A percentile compares a stretch with the other conserved stretches of the same genome.
These are phyloP conservation scores for Aspergillus fumigatus DNA, from an alignment of 2,329 filamentous ascomycete genomes.

Conservation along the genomic window DNA sequence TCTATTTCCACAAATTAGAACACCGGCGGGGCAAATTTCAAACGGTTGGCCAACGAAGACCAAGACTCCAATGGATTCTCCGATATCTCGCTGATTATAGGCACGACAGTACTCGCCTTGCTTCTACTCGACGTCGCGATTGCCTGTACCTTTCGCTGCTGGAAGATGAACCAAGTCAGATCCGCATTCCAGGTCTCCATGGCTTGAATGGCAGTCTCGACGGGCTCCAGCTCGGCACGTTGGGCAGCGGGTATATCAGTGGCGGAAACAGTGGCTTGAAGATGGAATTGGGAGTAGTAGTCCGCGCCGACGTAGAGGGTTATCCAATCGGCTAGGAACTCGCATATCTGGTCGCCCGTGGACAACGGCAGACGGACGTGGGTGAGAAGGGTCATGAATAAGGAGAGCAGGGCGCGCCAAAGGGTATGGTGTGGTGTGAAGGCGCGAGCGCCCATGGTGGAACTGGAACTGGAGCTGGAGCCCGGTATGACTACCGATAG, in stretches of 20 bases:
- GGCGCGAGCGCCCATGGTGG: slow-evolving; percentile 20
- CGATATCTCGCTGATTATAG: slow-evolving; percentile 6
- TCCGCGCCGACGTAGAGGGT: slow-evolving; percentile 29
- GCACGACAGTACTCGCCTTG: slow-evolving; percentile 20
- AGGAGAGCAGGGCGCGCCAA: slow-evolving; percentile 33
- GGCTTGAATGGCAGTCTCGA: slow-evolving; percentile 30
- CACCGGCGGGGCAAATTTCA: slow-evolving; percentile 27
- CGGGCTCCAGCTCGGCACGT: slow-evolving; percentile 13
- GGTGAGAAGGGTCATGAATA: slow-evolving; percentile 38
- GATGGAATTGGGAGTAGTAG: slow-evolving; percentile 26
- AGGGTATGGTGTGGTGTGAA: slow-evolving; percentile 39
- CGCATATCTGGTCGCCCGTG: slow-evolving; percentile 39
- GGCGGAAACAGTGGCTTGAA: not conserved
- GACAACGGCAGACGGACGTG: slow-evolving; percentile 37
- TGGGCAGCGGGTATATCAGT: slow-evolving; percentile 6
- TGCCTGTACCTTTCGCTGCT: slow-evolving; percentile 13
- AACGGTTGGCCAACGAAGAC: slow-evolving; percentile 27
- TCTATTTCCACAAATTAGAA: slow-evolving; percentile 10
- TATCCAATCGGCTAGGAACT: slow-evolving; percentile 35
- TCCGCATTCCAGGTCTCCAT: slow-evolving; percentile 42
- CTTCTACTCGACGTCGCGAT: slow-evolving; percentile 22
- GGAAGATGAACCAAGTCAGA: slow-evolving; percentile 40
- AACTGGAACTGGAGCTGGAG: slow-evolving; percentile 14
- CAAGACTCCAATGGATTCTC: slow-evolving; percentile 8
- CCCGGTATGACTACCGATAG: slow-evolving; percentile 15